Evolutionary conservation across 768 basidiomycete genomes (phyloP), one percentile per base, ranked within the genome.

Genomic region (Boletus bicolor): DNA sequence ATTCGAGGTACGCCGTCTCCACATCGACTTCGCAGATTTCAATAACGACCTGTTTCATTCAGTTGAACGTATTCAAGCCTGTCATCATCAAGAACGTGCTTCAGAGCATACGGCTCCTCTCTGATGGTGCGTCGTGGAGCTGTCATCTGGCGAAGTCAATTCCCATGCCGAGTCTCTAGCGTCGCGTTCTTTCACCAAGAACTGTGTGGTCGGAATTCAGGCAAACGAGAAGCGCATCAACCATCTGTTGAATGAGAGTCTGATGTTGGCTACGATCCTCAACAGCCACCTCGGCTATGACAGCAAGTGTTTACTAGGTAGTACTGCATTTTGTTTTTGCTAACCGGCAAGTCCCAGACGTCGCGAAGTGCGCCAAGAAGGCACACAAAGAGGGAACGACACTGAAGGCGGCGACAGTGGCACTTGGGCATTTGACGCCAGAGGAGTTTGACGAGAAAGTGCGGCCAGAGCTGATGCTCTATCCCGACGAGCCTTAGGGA

Each of bases 21-120:
- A n/a, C 11, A 36, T 48, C 56, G 15, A 49, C 37, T 47, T 24
- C 53, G 38, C 28, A 53, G 46, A n/a, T 56, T 49, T 39, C 45
- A 24, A 51, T 51, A 54, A 26, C 58, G 48, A 59, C 53, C 36
- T 52, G 45, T 47, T 32, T 37, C 58, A 3, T 37, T n/a, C 45
- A 94, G 92, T 76, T 99, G 67, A 99, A 99, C 74, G 97, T 98
- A 15, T 99, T 98, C 81, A 99, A 99, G 77, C 97, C 97, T 44
- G 93, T 98, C 58, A 89, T 98, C 65, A 96, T 96, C 75, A 97
- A 95, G 79, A 98, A 97, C 73, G 89, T 99, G 32, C 77, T 98
- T 51, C 95, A 96, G 73, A 94, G 92, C 72, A 95, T 98, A 66
- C 87, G 96, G 21, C 77, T 99, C 51, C 78, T 98, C 50, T 84